Evolutionary conservation across 805 yeast species (phyloP), one percentile per base, ranked within the genome.

Genomic region (Cyberlindnera maclurae): DNA sequence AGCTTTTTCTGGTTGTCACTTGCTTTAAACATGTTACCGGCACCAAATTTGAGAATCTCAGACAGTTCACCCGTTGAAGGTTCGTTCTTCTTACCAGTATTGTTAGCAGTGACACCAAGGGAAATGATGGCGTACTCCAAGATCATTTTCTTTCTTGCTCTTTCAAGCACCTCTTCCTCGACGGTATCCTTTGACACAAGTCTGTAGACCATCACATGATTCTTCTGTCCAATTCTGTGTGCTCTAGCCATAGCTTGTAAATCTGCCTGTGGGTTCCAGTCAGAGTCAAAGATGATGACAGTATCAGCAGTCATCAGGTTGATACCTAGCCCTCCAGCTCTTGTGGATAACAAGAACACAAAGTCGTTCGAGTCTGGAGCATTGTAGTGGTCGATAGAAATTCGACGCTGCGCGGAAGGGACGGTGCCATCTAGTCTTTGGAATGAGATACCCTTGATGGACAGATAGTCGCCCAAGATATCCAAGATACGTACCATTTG

Each of bases 201-300:
- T 57, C 99, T 71, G 59, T 93, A 93, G 13, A 93, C 97, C 79
- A 87, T 86, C 28, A 93, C 99, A 63, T 93, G 98, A 53, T 86
- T 88, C 63, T 89, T 93, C 61, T 93, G 99, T n/a, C 99, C 99
- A 58, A 93, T 93, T 69, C 99, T 80, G 65, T 93, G 99, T 3
- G 98, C 98, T 64, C 98, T 79, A 0, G 98, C 98, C 98, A 93
- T 93, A 1, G 98, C 98, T 64, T 93, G 98, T 54, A 93, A 69
- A 71, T 93, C 98, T 0, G 98, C 98, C 61, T 93, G 98, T 0
- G 98, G 98, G 58, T 93, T 93, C 98, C 98, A 93, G 65, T 93
- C 98, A 4, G 96, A 86, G 63, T 93, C 98, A 63, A 93, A 93
- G 30, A 93, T 90, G 51, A 93, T 86, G 22, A 93, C 99, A 7